Evolutionary conservation across 768 basidiomycete genomes (phyloP), one percentile per base, ranked within the genome.

Genomic region (Coprinellus aureogranulatus): DNA sequence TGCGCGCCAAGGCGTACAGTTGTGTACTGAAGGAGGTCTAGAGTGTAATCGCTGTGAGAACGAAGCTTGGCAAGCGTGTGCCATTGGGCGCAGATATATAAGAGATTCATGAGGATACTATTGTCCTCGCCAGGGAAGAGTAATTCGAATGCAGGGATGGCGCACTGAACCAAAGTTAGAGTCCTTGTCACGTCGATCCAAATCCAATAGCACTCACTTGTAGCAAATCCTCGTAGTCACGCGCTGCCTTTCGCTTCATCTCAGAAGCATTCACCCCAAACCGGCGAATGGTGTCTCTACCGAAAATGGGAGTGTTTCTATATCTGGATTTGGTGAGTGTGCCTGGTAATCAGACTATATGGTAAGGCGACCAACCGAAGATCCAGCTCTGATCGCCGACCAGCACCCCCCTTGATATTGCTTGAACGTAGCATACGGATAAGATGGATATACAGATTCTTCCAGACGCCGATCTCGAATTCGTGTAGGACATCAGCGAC

Each of bases 401-500:
- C 55, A 8, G 62, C 62, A 20, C 72, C 61, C 2, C 26, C 12
- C 27, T 61, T 57, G 18, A 49, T 3, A 64, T 65, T 18, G 41
- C 20, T 39, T 60, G 30, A 16, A 59, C 67, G 47, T 0, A 34
- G 34, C 14, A 34, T 34, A 6, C 34, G 34, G 14, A 34, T 34
- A 14, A 34, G 34, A 34, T 34, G 34, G 6, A 34, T 34, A 34
- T 34, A 34, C 14, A 34, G 34, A 34, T 34, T 34, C 44, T 77
- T 78, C 72, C 71, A 74, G 1, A 71, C 67, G 12, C 75, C 72
- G 12, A 77, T 58, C 56, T 77, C 73, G 46, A 77, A 67, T 55
- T 78, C 74, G 58, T 77, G 76, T 44, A 78, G 28, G 2, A 78
- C 54, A 58, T 77, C 74, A 0, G 68, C 64, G 0, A 70, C 67